Evolutionary conservation across 192 early-diverging fungal genomes (phyloP).

Genomic region (Backusella tarrabulga): DNA sequence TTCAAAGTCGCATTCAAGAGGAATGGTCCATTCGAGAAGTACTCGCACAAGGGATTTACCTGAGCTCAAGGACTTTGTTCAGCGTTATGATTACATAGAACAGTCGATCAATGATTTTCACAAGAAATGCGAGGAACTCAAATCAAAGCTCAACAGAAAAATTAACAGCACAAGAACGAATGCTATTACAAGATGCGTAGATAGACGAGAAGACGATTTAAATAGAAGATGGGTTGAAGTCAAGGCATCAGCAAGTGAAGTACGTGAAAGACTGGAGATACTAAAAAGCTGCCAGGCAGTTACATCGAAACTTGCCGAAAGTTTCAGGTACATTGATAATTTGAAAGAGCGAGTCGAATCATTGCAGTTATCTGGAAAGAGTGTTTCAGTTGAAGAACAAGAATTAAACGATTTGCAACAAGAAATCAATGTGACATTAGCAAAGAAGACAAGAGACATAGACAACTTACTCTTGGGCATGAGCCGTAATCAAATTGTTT

Average conservation of each 20-base stretch:
- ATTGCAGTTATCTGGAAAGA: slow-evolving; percentile 26
- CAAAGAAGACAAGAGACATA: slow-evolving; percentile 10
- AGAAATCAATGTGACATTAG: slow-evolving; percentile 21
- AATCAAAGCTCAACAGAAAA: slow-evolving; percentile 12
- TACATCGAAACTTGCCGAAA: slow-evolving; percentile 20
- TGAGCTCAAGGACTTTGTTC: slow-evolving; percentile 13
- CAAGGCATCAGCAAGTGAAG: slow-evolving; percentile 14
- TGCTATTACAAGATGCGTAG: slow-evolving; percentile 9
- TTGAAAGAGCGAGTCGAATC: slow-evolving; percentile 24
- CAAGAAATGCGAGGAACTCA: slow-evolving; percentile 6
- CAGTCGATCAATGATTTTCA: slow-evolving; percentile 5
- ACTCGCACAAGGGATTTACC: slow-evolving; percentile 2
- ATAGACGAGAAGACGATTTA: slow-evolving; percentile 11
- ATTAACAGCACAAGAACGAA: slow-evolving; percentile 17
- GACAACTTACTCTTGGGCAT: background rate
- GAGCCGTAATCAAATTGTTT: slow-evolving; percentile 4
- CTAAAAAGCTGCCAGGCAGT: slow-evolving; percentile 15
- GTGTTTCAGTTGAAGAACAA: slow-evolving; percentile 29
- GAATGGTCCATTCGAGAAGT: background rate
- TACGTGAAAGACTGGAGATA: slow-evolving; percentile 9
- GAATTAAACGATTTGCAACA: slow-evolving; percentile 25
- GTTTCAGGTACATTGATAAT: slow-evolving; percentile 23
- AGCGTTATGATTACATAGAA: slow-evolving; percentile 4
- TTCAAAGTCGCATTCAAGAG: background rate
- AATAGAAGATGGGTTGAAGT: slow-evolving; percentile 17